Conservation (phyloP, 2,329 filamentous ascomycete species). For the Colletotrichum caudatum region DNA sequence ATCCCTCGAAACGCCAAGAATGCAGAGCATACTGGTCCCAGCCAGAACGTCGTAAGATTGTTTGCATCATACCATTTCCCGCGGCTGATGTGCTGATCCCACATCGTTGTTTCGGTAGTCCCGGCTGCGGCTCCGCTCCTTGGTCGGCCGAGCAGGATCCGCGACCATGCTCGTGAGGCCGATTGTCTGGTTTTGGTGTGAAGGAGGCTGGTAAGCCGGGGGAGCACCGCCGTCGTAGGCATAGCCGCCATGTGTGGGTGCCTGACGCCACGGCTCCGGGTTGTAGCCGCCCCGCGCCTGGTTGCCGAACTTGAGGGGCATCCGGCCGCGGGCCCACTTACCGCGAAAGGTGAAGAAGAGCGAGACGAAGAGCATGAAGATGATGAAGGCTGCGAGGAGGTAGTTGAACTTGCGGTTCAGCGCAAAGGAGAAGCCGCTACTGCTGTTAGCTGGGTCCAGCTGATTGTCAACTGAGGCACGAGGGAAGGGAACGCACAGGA, state of each 20-base stretch:
- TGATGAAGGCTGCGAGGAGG: constrained; percentile 60
- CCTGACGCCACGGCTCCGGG: constrained; percentile 41
- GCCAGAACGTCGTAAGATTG: background rate
- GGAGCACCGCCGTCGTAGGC: constrained; percentile 30
- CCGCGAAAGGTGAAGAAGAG: constrained; percentile 52
- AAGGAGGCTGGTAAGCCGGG: constrained; percentile 33
- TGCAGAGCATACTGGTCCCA: background rate
- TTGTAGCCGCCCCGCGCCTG: constrained; percentile 36
- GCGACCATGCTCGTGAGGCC: constrained; percentile 38
- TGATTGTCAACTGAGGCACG: background rate
- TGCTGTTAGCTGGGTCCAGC: constrained; percentile 29
- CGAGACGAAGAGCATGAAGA: constrained; percentile 54
- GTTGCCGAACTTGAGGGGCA: constrained; percentile 22
- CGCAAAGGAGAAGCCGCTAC: constrained; percentile 69
- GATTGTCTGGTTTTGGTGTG: constrained; percentile 35
- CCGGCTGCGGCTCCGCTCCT: constrained; percentile 38
- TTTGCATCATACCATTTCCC: constrained; percentile 36
- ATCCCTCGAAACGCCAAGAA: constrained; percentile 2
- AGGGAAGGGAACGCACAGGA: constrained; percentile 58
- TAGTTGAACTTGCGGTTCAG: constrained; percentile 60
- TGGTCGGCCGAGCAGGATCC: constrained; percentile 27
- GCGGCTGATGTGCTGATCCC: constrained; percentile 38
- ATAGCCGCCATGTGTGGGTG: constrained; percentile 30
- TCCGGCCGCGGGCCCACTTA: constrained; percentile 44
- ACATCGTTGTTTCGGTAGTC: constrained; percentile 37